phyloP scores from a whole-genome alignment of 2,329 filamentous ascomycete species.

The Alternaria triticina region DNA sequence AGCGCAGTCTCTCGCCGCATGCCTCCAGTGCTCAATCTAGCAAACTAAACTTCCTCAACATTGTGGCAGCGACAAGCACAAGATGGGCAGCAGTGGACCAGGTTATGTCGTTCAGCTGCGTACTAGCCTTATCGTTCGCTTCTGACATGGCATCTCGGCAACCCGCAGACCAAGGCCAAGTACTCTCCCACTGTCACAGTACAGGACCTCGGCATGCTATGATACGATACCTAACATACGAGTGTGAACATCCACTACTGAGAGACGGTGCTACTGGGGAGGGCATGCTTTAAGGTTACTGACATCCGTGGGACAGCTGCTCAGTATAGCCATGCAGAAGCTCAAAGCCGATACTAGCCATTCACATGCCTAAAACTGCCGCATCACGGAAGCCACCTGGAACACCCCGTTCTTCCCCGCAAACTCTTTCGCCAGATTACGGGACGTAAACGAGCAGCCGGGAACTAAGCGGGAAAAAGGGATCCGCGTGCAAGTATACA shows the following conservation, averaged over 20 bases:
- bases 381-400: not conserved
- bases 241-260: not conserved
- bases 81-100: not conserved
- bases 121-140: not conserved
- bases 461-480: constrained; percentile 3
- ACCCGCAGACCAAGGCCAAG: not conserved
- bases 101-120: not conserved
- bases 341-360: constrained; percentile 8
- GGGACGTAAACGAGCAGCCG: not conserved
- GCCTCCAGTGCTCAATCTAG: not conserved
- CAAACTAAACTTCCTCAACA: not conserved
- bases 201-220: not conserved
- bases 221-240: not conserved
- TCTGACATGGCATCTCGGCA: not conserved
- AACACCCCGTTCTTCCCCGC: constrained; percentile 8
- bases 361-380: not conserved
- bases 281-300: not conserved
- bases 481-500: constrained; percentile 3
- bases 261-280: not conserved
- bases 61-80: not conserved
- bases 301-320: not conserved
- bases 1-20: not conserved
- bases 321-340: not conserved
- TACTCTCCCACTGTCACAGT: not conserved
- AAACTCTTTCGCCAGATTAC: constrained; percentile 1